A percentile compares a stretch with the other conserved stretches of the same genome.
phyloP scores from a whole-genome alignment of 2,329 filamentous ascomycete species.

The Coniochaeta hoffmannii region DNA sequence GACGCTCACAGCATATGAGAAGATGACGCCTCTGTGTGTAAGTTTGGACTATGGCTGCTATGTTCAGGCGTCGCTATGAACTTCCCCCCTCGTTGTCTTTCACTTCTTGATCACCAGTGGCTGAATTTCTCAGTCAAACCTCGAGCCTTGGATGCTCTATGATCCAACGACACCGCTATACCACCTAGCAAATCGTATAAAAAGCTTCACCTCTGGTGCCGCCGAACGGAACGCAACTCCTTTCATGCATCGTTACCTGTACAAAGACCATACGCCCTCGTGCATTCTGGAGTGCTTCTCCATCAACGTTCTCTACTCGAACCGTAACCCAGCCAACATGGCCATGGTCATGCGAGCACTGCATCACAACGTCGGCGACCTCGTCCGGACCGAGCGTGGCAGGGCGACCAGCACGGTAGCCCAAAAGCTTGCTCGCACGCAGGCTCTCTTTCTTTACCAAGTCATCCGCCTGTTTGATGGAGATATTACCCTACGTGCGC shows the following conservation, averaged over 20 bases:
- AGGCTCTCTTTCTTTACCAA: slow-evolving; percentile 22
- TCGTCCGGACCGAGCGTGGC: slow-evolving; percentile 9
- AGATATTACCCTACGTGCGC: slow-evolving; percentile 22
- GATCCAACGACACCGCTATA: slow-evolving; percentile 18
- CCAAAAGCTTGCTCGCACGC: slow-evolving; percentile 17
- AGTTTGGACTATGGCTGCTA: slow-evolving; percentile 3
- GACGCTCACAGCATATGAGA: slow-evolving; percentile 6
- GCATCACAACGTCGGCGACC: slow-evolving; percentile 14
- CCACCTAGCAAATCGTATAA: slow-evolving; percentile 18
- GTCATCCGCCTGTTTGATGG: slow-evolving; percentile 26
- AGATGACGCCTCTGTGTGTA: slow-evolving; percentile 18
- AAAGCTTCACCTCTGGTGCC: slow-evolving; percentile 17
- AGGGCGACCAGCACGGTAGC: slow-evolving; percentile 9
- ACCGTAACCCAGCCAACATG: slow-evolving; percentile 18
- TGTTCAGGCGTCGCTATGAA: not conserved
- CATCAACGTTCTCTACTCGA: slow-evolving; percentile 20
- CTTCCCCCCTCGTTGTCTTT: not conserved
- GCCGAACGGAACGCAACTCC: slow-evolving; percentile 19
- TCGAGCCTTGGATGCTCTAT: slow-evolving; percentile 20
- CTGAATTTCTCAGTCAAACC: not conserved
- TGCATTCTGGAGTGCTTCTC: slow-evolving; percentile 24
- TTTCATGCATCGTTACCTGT: slow-evolving; percentile 22
- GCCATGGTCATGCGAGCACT: slow-evolving; percentile 20
- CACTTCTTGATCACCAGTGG: not conserved
- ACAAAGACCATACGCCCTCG: slow-evolving; percentile 16